Conservation (phyloP, 306 rosid species). For the Citrullus amarus region DNA sequence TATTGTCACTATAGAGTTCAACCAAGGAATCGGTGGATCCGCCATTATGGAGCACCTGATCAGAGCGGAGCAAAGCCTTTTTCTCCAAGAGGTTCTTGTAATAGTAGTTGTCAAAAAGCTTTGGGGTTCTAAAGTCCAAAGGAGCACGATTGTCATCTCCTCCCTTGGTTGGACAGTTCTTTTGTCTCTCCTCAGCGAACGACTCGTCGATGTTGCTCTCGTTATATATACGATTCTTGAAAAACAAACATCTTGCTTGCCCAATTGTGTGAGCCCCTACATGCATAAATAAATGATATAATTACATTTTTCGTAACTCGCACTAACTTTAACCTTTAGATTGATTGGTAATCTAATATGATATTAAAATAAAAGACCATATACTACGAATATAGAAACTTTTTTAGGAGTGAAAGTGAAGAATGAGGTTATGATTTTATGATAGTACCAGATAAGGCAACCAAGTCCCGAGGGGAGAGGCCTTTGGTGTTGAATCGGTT, state of each 20-base stretch:
- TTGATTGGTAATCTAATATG: neutral
- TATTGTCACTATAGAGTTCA: constrained; percentile 21
- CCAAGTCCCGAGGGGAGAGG: constrained; percentile 55
- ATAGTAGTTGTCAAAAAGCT: constrained; percentile 46
- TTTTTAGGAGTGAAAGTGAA: no score
- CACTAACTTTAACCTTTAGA: no score
- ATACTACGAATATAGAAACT: no score
- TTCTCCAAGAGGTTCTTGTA: constrained; percentile 41
- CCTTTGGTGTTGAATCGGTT: constrained; percentile 30
- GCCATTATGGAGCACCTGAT: constrained; percentile 49
- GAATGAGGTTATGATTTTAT: no score
- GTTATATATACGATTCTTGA: constrained; percentile 41
- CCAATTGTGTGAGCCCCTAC: constrained; percentile 78
- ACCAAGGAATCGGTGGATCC: constrained; percentile 66
- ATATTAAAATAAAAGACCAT: neutral
- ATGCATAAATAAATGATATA: neutral
- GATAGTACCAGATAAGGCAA: constrained; percentile 67
- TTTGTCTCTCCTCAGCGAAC: constrained; percentile 37
- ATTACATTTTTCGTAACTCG: no score
- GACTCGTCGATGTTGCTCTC: constrained; percentile 39
- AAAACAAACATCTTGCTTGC: constrained; percentile 42
- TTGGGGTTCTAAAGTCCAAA: constrained; percentile 42
- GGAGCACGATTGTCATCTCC: constrained; percentile 45
- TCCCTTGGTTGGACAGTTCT: constrained; percentile 27
- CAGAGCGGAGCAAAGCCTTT: constrained; percentile 67